Evolutionary conservation across 2,329 filamentous ascomycete species (phyloP), one percentile per base, ranked within the genome.

Genomic region (Lasiodiplodia citricola): DNA sequence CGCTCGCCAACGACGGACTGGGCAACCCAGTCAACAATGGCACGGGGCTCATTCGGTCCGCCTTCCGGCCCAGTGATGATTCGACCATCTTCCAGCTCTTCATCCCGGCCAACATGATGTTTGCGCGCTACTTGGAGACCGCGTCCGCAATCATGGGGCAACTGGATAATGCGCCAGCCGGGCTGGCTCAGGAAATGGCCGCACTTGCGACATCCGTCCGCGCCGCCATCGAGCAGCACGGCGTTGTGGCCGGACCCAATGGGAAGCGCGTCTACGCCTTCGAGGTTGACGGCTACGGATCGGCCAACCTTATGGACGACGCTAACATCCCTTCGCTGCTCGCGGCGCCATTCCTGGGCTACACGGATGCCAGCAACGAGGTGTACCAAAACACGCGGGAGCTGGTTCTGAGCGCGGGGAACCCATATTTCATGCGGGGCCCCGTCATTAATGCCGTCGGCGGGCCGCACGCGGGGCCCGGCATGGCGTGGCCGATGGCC

Each of bases 311-410:
- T 63, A 92, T 92, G 90, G 90, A 92, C 73, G 90, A 92, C 69
- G 89, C 90, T 38, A 92, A 92, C 71, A 88, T 92, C 60, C 90
- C 90, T 0, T 89, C 86, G 14, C 83, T 92, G 3, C 83, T 92
- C 51, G 87, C 87, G 1, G 85, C 89, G 28, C 89, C 90, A 0
- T 87, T 91, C 73, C 80, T 91, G 65, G 87, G 88, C 10, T 92
- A 89, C 68, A 72, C 81, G 1, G 74, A 81, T 52, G 70, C 58
- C 25, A 73, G 79, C 69, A 6, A 69, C 35, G 80, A 84, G 51
- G 78, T 81, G 14, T 86, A 86, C 70, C 77, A 80, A 41, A 82
- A 81, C 71, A 86, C 84, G 5, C 80, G 84, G 18, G 71, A 74
- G 2, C 75, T 84, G 55, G 71, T 84, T n/a, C 78, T 86, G 21